phyloP scores from a whole-genome alignment of 345 rosid species.

The Melastoma malabathricum region DNA sequence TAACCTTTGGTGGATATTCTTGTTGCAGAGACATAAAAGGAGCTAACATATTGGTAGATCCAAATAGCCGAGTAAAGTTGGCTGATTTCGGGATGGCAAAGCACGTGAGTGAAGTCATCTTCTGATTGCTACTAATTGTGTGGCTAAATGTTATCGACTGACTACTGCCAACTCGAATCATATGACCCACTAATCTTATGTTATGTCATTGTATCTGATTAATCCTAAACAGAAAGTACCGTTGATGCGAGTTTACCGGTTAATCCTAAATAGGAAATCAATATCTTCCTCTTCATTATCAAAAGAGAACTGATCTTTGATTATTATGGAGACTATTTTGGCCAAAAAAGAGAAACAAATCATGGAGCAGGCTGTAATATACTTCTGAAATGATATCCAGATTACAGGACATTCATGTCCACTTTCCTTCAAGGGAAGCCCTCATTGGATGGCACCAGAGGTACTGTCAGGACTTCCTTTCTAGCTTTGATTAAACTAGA shows the following conservation, averaged over 20 bases:
- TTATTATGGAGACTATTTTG: too few relatives aligned
- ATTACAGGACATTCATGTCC: conserved; percentile 72
- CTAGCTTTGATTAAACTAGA: not conserved
- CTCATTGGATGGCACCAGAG: conserved; percentile 90
- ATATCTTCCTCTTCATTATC: too few relatives aligned
- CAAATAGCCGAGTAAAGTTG: conserved; percentile 61
- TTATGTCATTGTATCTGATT: too few relatives aligned
- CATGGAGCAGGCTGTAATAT: not conserved
- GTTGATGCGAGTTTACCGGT: too few relatives aligned
- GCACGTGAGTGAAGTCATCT: conserved; percentile 36
- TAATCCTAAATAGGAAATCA: too few relatives aligned
- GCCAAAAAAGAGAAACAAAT: not conserved
- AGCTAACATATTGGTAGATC: conserved; percentile 70
- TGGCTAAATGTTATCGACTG: not conserved
- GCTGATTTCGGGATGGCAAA: conserved; percentile 91
- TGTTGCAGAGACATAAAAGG: conserved; percentile 64
- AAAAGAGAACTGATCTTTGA: too few relatives aligned
- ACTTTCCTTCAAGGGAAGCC: conserved; percentile 72
- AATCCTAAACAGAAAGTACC: too few relatives aligned
- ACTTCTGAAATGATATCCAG: conserved; percentile 19
- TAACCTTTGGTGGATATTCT: not conserved
- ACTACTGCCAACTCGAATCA: not conserved
- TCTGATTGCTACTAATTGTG: not conserved
- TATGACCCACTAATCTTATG: too few relatives aligned
- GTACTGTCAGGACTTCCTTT: conserved; percentile 14